Base-by-base conservation (phyloP, 116 monocot genomes). In the Papilionanthe hybrid region DNA sequence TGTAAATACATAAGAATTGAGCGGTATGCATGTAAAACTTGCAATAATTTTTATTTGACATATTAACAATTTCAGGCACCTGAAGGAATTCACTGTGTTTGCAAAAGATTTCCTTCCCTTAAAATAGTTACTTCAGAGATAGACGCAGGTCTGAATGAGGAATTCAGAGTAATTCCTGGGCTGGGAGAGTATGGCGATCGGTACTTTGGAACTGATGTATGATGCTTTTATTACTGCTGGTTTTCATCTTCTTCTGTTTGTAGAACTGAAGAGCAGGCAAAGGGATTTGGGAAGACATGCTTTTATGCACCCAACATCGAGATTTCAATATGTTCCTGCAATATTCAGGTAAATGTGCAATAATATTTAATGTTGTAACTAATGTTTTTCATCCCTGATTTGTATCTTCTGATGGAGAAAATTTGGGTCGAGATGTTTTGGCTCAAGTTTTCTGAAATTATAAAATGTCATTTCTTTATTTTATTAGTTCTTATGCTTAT, bases 71-170 rank as follows among this genome's bases (percentile, higher is more conserved):
- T 80, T 76, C 87, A 94, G 94, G 94, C 94, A 60, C 94, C 94
- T 48, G 92, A 94, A 79, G 94, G 94, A 5, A 88, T 94, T 37
- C 94, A 94, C n/a, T 82, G 85, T 75, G 92, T 94, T 55, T 91
- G 92, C 84, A 90, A 86, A 75, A 82, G 88, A 5, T 94, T 91
- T 72, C 94, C 94, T 45, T 80, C 80, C 20, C 63, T 94, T 63
- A 91, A 91, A 86, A 92, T 94, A 63, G 91, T 94, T 20, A 94
- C 94, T 20, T 94, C 94, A 3, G 94, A 94, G 86, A 94, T 94
- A 42, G 94, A 94, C 69, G 78, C 74, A 19, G 82, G 78, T 2
- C 71, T 94, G 77, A 91, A 94, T 76, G 90, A 94, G 28, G 94
- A 94, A 20, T 94, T 75, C 75, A 82, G 92, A 47, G 94, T 94